These are phyloP conservation scores for Trypanosoma congolense DNA, from an alignment of 208 protist species.

Conservation along the genomic window DNA sequence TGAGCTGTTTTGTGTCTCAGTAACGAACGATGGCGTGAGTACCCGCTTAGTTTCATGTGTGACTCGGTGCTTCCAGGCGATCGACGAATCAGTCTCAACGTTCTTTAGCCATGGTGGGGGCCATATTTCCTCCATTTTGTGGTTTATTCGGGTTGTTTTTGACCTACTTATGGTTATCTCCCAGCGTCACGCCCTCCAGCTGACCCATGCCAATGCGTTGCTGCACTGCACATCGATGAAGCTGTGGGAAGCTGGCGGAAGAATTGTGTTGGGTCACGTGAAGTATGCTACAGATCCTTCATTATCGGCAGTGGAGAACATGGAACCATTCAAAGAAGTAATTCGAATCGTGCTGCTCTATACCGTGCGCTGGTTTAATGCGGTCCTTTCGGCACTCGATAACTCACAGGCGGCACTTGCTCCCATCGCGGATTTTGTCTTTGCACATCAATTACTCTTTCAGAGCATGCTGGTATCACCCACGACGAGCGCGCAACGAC, in stretches of 20 bases:
- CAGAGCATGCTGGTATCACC: conserved; percentile 47
- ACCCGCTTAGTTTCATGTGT: conserved; percentile 41
- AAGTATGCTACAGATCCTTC: conserved; percentile 14
- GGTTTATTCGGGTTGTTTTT: conserved; percentile 49
- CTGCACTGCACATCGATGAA: conserved; percentile 52
- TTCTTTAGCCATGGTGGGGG: conserved; percentile 37
- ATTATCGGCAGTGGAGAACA: conserved; percentile 18
- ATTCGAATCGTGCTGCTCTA: conserved; percentile 52
- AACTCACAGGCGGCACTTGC: conserved; percentile 41
- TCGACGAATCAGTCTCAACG: conserved; percentile 41
- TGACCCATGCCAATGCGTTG: conserved; percentile 54
- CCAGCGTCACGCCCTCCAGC: conserved; percentile 43
- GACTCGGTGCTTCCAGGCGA: conserved; percentile 33
- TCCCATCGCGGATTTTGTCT: conserved; percentile 59
- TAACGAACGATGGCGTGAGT: conserved; percentile 26
- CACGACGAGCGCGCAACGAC: conserved; percentile 9
- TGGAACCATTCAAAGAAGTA: conserved; percentile 61
- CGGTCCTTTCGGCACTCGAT: conserved; percentile 42
- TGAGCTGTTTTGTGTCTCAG: conserved; percentile 53
- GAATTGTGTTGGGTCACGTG: conserved; percentile 50
- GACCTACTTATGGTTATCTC: conserved; percentile 59
- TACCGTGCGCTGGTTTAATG: conserved; percentile 61
- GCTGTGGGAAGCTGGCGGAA: conserved; percentile 50
- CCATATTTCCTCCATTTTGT: conserved; percentile 25
- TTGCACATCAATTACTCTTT: conserved; percentile 48